Base-by-base conservation (phyloP, 2,329 filamentous ascomycete genomes). In the Fusarium nematophilum region DNA sequence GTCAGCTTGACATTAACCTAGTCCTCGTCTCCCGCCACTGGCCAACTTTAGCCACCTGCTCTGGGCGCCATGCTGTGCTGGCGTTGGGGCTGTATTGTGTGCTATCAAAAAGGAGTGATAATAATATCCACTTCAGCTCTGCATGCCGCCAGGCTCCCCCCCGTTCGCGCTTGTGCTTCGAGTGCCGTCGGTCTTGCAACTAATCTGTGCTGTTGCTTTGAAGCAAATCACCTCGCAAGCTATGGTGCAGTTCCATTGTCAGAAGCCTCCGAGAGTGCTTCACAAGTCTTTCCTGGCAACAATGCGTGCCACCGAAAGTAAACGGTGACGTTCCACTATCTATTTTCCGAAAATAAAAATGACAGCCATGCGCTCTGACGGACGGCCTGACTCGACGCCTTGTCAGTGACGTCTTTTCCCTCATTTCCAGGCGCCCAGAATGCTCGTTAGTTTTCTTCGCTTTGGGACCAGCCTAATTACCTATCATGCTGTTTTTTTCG, bases 381-480 rank as follows among this genome's bases (percentile, higher is more conserved):
- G 59, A 39, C 33, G 45, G 44, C 25, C 34, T 58, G 63, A 58
- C 62, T 67, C 45, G 44, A 48, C 33, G 53, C 43, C 48, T 57
- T 51, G 43, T 36, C 53, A 51, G 56, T 63, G 58, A 63, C 45
- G 53, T 60, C 50, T 47, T 52, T 55, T 53, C 52, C 49, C 52
- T 63, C 59, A 63, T 63, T 63, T 59, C 59, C 53, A 18, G 15
- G 33, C n/a, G 53, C 60, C 62, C 29, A 45, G 29, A 45, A 23
- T 45, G 26, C 17, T 26, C 17, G 29, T 45, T 21, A 14, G 17
- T 33, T 33, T 45, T 45, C 34, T n/a, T 10, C 18, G 31, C 6
- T 34, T n/a, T 21, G 21, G 21, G 21, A 21, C 21, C 4, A 21
- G 6, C 33, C 15, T 18, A 13, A 11, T 14, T 5, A 6, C 14